These are phyloP conservation scores for Trametes meyenii DNA, from an alignment of 768 basidiomycete genomes.

Conservation along the genomic window DNA sequence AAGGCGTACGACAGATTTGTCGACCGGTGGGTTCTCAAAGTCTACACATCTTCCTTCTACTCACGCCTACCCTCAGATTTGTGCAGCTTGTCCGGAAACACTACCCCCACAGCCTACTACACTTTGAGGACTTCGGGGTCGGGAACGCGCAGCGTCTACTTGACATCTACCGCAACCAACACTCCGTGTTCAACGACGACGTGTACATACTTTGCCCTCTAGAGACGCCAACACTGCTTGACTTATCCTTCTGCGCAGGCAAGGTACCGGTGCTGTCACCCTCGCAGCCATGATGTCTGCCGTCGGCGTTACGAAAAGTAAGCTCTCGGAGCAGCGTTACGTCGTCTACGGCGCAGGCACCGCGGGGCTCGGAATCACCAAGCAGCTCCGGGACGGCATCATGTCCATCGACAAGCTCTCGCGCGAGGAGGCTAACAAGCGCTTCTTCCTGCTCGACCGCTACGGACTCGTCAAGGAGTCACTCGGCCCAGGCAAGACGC, in stretches of 20 bases:
- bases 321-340: conserved; percentile 74
- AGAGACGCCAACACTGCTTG: neutral
- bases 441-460: conserved; percentile 76
- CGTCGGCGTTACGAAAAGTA: conserved; percentile 61
- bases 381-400: conserved; percentile 78
- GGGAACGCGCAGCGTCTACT: conserved; percentile 73
- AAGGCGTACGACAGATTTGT: conserved; percentile 77
- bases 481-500: conserved; percentile 46
- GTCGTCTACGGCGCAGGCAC: conserved; percentile 82
- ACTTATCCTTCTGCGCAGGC: conserved; percentile 39
- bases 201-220: conserved; percentile 48
- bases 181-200: conserved; percentile 84
- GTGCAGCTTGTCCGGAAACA: conserved; percentile 77
- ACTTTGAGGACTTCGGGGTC: conserved; percentile 88
- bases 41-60: neutral
- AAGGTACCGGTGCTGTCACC: conserved; percentile 78
- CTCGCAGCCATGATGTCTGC: conserved; percentile 71
- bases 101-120: conserved; percentile 64
- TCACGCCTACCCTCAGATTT: conserved; percentile 48
- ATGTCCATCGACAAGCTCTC: conserved; percentile 52
- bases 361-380: conserved; percentile 80
- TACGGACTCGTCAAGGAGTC: conserved; percentile 62
- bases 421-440: conserved; percentile 57
- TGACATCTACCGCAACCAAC: conserved; percentile 60
- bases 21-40: conserved; percentile 54